Conservation (phyloP, 306 rosid species). For the Medicago ruthenica region DNA sequence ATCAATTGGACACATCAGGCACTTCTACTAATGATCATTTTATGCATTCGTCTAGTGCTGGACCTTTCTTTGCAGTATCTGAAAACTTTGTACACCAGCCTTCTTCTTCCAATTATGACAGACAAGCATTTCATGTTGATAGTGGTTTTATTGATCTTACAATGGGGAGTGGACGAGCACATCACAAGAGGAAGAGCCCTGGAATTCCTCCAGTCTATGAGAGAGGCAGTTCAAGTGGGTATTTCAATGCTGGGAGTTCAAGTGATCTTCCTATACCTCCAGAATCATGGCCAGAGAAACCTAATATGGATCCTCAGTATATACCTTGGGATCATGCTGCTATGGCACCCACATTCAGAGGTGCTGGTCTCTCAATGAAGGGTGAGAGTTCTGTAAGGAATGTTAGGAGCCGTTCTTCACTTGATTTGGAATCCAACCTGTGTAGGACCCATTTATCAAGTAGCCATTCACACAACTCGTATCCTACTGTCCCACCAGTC, state of each 20-base stretch:
- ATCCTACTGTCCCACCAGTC: constrained; percentile 52
- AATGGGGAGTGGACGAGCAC: constrained; percentile 72
- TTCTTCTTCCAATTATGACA: constrained; percentile 63
- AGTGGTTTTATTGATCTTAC: constrained; percentile 74
- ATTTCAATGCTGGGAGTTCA: constrained; percentile 68
- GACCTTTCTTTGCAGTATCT: constrained; percentile 53
- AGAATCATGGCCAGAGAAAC: constrained; percentile 70
- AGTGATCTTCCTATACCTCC: constrained; percentile 64
- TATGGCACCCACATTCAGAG: constrained; percentile 66
- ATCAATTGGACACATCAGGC: constrained; percentile 66
- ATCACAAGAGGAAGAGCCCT: constrained; percentile 86
- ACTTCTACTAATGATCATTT: constrained; percentile 70
- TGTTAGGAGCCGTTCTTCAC: constrained; percentile 80
- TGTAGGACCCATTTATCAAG: constrained; percentile 63
- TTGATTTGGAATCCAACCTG: constrained; percentile 73
- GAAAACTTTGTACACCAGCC: constrained; percentile 65
- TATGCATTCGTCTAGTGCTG: constrained; percentile 62
- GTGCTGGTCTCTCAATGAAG: constrained; percentile 68
- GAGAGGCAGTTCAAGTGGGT: constrained; percentile 81
- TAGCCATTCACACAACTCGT: constrained; percentile 55
- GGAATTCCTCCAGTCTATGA: constrained; percentile 73
- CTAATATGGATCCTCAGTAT: constrained; percentile 62
- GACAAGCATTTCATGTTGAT: constrained; percentile 69
- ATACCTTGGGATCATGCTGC: constrained; percentile 76
- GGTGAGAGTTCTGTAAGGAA: constrained; percentile 76